A percentile compares a stretch with the other conserved stretches of the same genome.
Evolutionary conservation across 1,284 basidiomycete species (phyloP).

Genomic region (Grifola frondosa): DNA sequence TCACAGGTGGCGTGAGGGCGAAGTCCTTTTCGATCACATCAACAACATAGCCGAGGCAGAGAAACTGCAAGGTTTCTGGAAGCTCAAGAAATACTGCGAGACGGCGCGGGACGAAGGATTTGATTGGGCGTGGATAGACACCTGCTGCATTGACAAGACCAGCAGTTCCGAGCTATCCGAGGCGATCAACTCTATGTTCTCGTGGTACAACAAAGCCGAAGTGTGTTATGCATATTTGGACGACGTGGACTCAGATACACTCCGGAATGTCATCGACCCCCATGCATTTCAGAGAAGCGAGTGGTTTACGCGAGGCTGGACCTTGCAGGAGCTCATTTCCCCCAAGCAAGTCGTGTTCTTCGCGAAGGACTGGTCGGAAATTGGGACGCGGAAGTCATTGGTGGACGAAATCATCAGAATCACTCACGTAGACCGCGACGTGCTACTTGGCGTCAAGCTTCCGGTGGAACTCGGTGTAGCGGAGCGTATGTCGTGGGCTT

Average conservation of each 20-base stretch:
- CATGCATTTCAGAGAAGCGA: no score
- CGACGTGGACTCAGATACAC: conserved; percentile 3
- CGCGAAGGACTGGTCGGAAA: background rate
- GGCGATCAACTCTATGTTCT: conserved; percentile 9
- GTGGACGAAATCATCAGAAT: no score
- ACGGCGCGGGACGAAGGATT: conserved; percentile 3
- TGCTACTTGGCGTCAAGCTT: no score
- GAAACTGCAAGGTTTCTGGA: no score
- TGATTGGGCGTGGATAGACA: conserved; percentile 4
- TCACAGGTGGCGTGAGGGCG: background rate
- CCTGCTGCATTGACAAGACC: conserved; percentile 4
- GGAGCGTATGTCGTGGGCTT: no score
- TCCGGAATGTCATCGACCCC: no score
- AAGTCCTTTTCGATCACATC: background rate
- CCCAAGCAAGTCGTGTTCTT: conserved; percentile 2
- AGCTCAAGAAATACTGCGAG: conserved; percentile 5
- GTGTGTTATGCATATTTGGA: conserved; percentile 7
- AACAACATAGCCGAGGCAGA: no score
- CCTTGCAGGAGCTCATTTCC: conserved; percentile 6
- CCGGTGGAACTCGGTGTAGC: no score
- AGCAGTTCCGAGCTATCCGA: conserved; percentile 11
- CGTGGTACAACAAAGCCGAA: conserved; percentile 2
- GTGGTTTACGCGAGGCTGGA: conserved; percentile 9
- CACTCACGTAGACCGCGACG: no score
- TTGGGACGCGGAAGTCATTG: no score